Base-by-base conservation (phyloP, 768 basidiomycete species). In the Tulasnella sp. region DNA sequence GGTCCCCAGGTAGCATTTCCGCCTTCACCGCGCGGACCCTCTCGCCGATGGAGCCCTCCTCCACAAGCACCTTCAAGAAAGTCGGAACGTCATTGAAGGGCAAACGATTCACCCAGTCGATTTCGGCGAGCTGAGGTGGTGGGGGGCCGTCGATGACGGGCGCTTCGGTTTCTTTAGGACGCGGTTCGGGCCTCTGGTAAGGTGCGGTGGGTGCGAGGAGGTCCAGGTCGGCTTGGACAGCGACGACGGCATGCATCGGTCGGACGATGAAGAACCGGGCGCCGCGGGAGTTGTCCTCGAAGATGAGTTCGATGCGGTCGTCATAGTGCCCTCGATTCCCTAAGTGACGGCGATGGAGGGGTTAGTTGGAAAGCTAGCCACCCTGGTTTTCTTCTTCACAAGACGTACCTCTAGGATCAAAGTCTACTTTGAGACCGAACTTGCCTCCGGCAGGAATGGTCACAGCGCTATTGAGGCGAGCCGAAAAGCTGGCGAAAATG, bases 131-230 rank as follows among this genome's bases (percentile, higher is more conserved):
- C 0, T 89, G 82, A 0, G 88, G 87, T 2, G 88, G 88, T 46
- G 86, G 83, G 19, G 87, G 85, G 46, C 85, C 86, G 9, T 82
- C 86, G 8, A 88, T 84, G 36, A 89, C 83, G 2, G 85, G 85
- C 48, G 27, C 78, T 42, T 71, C 80, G 34, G 48, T 21, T 39
- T 77, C 76, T n/a, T 62, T 52, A 16, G 62, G 62, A n/a, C 76
- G 76, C 19, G 76, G 76, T 38, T 52, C 19, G 46, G 76, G 76
- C 9, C 27, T 27, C 27, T 84, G 82, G 78, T 90, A 91, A 0
- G 89, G 88, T 0, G 86, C 85, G 58, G 82, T 85, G 0, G 90
- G 86, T 78, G 86, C 85, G 38, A 91, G 84, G 1, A 84, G 83
- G 21, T 89, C 88, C 73, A 89, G 86, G 81, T 91, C 90, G 12